Conservation (phyloP, 768 basidiomycete species). For the Suillus brevipes region DNA sequence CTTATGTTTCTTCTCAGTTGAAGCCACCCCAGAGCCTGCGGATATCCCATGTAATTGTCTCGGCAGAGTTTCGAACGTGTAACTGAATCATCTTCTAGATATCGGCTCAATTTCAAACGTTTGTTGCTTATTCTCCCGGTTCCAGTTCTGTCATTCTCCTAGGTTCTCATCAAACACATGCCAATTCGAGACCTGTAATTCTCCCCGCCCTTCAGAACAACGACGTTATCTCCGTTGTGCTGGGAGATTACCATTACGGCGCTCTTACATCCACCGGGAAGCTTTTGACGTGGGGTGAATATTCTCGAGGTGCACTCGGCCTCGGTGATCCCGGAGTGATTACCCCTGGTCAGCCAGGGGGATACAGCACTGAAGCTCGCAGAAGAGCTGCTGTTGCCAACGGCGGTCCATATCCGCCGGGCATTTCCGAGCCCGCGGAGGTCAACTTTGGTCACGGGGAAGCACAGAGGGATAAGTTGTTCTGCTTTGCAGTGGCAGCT, state of each 20-base stretch:
- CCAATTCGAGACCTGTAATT: constrained; percentile 52
- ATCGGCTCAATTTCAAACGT: constrained; percentile 80
- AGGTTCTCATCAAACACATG: constrained; percentile 52
- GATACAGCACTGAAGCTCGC: constrained; percentile 45
- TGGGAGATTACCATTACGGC: constrained; percentile 92
- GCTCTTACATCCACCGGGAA: constrained; percentile 80
- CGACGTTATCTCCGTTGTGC: constrained; percentile 80
- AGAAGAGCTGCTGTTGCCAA: constrained; percentile 28
- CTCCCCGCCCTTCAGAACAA: constrained; percentile 74
- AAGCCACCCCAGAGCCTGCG: constrained; percentile 48
- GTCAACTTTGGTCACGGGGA: constrained; percentile 69
- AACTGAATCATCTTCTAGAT: constrained; percentile 48
- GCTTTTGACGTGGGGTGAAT: constrained; percentile 79
- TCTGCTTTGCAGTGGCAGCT: constrained; percentile 80
- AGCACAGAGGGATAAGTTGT: constrained; percentile 53
- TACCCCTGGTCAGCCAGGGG: constrained; percentile 57
- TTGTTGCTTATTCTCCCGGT: constrained; percentile 80
- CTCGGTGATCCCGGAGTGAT: constrained; percentile 71
- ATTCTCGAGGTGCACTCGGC: constrained; percentile 80
- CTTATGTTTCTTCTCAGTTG: constrained; percentile 41
- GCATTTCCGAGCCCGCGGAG: constrained; percentile 60
- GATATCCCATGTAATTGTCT: constrained; percentile 72
- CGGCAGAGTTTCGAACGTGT: background rate
- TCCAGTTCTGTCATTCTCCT: constrained; percentile 71
- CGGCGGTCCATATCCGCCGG: constrained; percentile 32